Evolutionary conservation across 148 eudicot genomes (phyloP).

Genomic region (Persicaria maculosa): DNA sequence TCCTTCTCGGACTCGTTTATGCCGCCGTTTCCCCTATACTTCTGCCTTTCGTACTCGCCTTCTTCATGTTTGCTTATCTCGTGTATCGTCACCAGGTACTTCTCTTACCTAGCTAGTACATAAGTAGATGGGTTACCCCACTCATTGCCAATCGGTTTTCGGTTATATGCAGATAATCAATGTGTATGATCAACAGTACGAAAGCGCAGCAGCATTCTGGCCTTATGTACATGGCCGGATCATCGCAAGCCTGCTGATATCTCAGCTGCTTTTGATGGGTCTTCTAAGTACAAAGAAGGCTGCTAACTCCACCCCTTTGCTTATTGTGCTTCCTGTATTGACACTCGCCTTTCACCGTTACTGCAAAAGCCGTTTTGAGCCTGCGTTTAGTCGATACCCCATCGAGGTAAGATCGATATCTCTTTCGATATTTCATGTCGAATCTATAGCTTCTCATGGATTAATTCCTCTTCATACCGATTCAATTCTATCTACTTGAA

Average conservation of each 20-base stretch:
- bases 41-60: conserved; percentile 78
- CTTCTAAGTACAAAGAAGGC: conserved; percentile 88
- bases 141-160: background rate
- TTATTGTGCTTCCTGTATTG: conserved; percentile 63
- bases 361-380: conserved; percentile 89
- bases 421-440: too few relatives aligned
- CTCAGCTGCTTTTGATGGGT: conserved; percentile 83
- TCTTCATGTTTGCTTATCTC: conserved; percentile 82
- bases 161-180: conserved; percentile 61
- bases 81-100: conserved; percentile 94
- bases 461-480: too few relatives aligned
- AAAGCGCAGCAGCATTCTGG: conserved; percentile 95
- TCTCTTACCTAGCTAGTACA: background rate
- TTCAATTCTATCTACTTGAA: too few relatives aligned
- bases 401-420: conserved; percentile 55
- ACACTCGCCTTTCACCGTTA: conserved; percentile 80
- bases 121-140: background rate
- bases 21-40: conserved; percentile 87
- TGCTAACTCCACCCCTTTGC: conserved; percentile 82
- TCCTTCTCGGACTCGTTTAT: conserved; percentile 86
- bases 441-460: too few relatives aligned
- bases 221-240: conserved; percentile 96
- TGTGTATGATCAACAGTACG: conserved; percentile 81
- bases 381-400: conserved; percentile 80
- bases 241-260: conserved; percentile 80